phyloP scores from a whole-genome alignment of 306 rosid genomes.

The Vigna mungo region DNA sequence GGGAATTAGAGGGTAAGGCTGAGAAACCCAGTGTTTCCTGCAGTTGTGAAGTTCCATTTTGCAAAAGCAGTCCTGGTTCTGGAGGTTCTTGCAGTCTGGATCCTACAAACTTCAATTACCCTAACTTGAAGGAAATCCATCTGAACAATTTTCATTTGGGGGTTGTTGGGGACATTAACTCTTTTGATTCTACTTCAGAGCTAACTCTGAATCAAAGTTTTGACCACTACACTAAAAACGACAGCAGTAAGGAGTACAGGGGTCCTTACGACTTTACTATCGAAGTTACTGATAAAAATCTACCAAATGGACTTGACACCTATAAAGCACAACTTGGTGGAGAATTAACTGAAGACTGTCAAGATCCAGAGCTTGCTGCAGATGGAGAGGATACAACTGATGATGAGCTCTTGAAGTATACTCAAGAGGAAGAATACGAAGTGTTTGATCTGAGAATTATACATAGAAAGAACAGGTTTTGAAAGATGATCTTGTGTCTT shows the following conservation, averaged over 20 bases:
- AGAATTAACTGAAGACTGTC: conserved; percentile 51
- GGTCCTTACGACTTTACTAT: conserved; percentile 52
- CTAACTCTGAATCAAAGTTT: conserved; percentile 41
- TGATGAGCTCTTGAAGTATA: conserved; percentile 64
- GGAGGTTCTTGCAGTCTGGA: conserved; percentile 57
- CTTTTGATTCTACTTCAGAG: conserved; percentile 49
- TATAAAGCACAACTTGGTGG: conserved; percentile 43
- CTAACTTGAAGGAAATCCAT: conserved; percentile 59
- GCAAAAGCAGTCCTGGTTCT: conserved; percentile 50
- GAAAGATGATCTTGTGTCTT: conserved; percentile 12
- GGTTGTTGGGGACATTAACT: conserved; percentile 53
- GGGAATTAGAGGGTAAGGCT: conserved; percentile 44
- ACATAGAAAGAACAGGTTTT: conserved; percentile 97
- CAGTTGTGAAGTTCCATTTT: conserved; percentile 53
- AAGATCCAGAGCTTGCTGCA: conserved; percentile 50
- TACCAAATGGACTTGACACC: conserved; percentile 45
- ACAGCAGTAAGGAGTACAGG: conserved; percentile 40
- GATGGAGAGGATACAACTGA: conserved; percentile 62
- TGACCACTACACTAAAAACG: conserved; percentile 45
- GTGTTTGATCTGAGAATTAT: conserved; percentile 83
- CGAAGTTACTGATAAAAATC: conserved; percentile 50
- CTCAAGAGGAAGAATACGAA: conserved; percentile 72
- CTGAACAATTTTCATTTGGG: conserved; percentile 47
- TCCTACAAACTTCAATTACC: conserved; percentile 48
- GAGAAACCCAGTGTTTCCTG: conserved; percentile 22